These are phyloP conservation scores for Angophora floribunda DNA, from an alignment of 345 rosid species.

Conservation along the genomic window DNA sequence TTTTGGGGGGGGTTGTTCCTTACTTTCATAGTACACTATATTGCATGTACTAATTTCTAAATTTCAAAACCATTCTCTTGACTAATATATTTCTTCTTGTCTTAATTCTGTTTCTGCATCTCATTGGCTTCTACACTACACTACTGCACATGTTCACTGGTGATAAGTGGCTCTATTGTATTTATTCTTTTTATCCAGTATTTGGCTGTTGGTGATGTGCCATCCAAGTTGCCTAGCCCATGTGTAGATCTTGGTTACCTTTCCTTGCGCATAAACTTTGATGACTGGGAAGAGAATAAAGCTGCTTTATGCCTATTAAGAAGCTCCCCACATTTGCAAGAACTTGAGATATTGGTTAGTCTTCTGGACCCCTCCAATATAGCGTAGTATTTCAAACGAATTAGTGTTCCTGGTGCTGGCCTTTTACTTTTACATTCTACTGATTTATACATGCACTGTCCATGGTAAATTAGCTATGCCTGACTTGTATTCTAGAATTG, in stretches of 20 bases:
- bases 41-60: neutral
- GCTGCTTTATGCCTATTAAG: constrained; percentile 55
- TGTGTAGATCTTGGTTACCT: constrained; percentile 56
- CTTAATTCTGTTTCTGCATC: neutral
- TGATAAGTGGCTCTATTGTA: neutral
- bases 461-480: neutral
- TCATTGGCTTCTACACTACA: neutral
- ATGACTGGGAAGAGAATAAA: constrained; percentile 40
- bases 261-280: constrained; percentile 52
- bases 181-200: constrained; percentile 27
- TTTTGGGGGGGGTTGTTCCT: neutral
- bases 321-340: constrained; percentile 57
- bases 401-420: neutral
- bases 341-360: constrained; percentile 54
- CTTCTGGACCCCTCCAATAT: neutral
- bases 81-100: neutral
- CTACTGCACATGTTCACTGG: neutral
- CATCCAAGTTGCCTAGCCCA: constrained; percentile 35
- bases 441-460: neutral
- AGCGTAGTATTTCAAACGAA: neutral
- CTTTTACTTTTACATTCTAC: neutral
- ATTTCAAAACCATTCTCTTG: neutral
- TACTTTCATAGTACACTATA: neutral
- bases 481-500: neutral
- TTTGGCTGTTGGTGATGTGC: constrained; percentile 46